Conservation (phyloP, 2,329 filamentous ascomycete species). For the Beauveria medogensis region DNA sequence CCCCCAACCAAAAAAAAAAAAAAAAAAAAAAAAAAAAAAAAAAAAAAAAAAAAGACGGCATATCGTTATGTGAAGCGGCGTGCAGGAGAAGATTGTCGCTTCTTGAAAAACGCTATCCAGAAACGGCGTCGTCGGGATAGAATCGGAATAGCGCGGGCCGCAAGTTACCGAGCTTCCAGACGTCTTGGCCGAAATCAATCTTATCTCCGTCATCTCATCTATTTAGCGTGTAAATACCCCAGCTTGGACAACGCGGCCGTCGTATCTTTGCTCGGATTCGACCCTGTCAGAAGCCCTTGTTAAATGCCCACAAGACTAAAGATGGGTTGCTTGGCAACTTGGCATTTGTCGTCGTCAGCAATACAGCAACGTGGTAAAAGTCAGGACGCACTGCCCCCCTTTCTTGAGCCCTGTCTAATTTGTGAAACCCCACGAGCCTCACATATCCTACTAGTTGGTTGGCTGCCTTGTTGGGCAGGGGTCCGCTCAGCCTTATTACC, state of each 20-base stretch:
- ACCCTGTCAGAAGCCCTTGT: background rate
- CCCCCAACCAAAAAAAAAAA: no score
- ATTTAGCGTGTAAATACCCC: background rate
- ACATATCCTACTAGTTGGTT: background rate
- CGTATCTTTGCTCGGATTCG: conserved; percentile 5
- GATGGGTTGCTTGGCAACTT: no score
- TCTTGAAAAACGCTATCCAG: no score
- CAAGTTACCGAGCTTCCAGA: background rate
- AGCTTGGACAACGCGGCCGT: background rate
- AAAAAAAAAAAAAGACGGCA: no score
- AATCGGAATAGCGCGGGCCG: background rate
- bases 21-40: no score
- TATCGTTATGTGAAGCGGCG: no score
- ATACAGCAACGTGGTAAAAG: background rate
- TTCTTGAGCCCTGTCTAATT: background rate
- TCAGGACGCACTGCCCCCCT: background rate
- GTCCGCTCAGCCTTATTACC: background rate
- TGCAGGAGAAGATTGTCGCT: no score
- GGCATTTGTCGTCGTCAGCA: background rate
- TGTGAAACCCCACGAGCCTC: background rate
- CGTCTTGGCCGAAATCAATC: background rate
- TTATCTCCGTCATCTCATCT: background rate
- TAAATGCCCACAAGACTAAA: background rate
- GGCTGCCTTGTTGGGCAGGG: background rate
- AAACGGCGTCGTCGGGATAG: background rate